Evolutionary conservation across 306 rosid species (phyloP).

Genomic region (Clitoria ternatea): DNA sequence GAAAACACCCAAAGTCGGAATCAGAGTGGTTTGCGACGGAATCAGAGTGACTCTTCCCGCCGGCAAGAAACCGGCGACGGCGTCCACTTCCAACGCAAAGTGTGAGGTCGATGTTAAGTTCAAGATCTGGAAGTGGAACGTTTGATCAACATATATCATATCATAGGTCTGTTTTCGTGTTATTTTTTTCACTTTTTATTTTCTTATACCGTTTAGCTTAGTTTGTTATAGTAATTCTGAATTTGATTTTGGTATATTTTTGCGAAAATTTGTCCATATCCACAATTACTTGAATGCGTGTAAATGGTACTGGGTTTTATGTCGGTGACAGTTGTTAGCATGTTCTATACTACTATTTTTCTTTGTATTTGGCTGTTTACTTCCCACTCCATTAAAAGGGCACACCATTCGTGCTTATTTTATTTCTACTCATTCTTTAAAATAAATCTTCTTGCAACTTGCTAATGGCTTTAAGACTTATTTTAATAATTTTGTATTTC

Average conservation of each 20-base stretch:
- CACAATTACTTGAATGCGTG: background rate
- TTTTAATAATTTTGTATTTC: too few relatives aligned
- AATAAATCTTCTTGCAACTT: too few relatives aligned
- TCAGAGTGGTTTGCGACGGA: slow-evolving; percentile 73
- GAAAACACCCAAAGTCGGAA: slow-evolving; percentile 60
- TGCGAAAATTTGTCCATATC: slow-evolving; percentile 19
- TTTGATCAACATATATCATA: slow-evolving; percentile 28
- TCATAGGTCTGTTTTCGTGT: slow-evolving; percentile 16
- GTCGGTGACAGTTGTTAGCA: slow-evolving; percentile 26
- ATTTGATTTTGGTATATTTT: slow-evolving; percentile 6
- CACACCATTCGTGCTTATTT: too few relatives aligned
- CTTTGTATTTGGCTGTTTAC: slow-evolving; percentile 1
- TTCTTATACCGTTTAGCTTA: background rate
- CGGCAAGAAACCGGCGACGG: slow-evolving; percentile 67
- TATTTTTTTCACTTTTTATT: background rate
- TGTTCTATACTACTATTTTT: slow-evolving; percentile 5
- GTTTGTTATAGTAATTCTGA: background rate
- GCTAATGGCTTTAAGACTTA: too few relatives aligned
- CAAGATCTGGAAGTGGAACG: slow-evolving; percentile 99
- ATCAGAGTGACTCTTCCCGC: slow-evolving; percentile 51
- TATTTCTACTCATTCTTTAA: too few relatives aligned
- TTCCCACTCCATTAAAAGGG: too few relatives aligned
- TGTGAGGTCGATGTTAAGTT: slow-evolving; percentile 65
- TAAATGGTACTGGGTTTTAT: slow-evolving; percentile 4
- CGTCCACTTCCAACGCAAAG: slow-evolving; percentile 52